Evolutionary conservation across 2,329 filamentous ascomycete genomes (phyloP).

Genomic region (Orbilia quercus): DNA sequence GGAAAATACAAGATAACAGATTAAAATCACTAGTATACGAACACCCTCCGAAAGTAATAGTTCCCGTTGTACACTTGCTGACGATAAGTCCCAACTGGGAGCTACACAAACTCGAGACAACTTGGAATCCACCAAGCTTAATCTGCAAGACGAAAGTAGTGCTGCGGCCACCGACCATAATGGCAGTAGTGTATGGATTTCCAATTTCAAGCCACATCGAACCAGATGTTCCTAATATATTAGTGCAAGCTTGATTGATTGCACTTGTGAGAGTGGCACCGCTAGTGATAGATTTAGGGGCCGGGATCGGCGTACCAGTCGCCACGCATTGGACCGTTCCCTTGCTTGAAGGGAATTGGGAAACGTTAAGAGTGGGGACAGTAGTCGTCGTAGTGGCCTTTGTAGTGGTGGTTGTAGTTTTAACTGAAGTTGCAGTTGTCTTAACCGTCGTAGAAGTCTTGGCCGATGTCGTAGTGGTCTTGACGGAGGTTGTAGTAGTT

Average conservation of each 20-base stretch:
- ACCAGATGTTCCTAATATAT: constrained; percentile 1
- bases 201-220: constrained; percentile 20
- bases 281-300: constrained; percentile 6
- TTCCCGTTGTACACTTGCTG: constrained; percentile 4
- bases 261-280: constrained; percentile 15
- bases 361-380: constrained; percentile 6
- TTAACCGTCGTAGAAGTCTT: neutral
- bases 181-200: constrained; percentile 5
- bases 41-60: constrained; percentile 23
- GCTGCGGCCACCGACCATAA: constrained; percentile 2
- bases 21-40: constrained; percentile 26
- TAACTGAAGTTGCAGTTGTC: neutral
- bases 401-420: constrained; percentile 14
- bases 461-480: neutral
- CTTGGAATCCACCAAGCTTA: constrained; percentile 25
- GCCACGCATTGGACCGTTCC: constrained; percentile 6
- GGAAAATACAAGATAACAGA: constrained; percentile 23
- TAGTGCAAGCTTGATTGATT: constrained; percentile 7
- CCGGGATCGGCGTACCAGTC: constrained; percentile 1
- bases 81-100: neutral
- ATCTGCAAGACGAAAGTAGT: constrained; percentile 23
- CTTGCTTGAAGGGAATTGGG: constrained; percentile 13
- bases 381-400: constrained; percentile 2
- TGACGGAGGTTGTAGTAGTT: neutral
- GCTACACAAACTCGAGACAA: neutral